Evolutionary conservation across 2,329 filamentous ascomycete species (phyloP).

Genomic region (Neofusicoccum kwambonambiense): DNA sequence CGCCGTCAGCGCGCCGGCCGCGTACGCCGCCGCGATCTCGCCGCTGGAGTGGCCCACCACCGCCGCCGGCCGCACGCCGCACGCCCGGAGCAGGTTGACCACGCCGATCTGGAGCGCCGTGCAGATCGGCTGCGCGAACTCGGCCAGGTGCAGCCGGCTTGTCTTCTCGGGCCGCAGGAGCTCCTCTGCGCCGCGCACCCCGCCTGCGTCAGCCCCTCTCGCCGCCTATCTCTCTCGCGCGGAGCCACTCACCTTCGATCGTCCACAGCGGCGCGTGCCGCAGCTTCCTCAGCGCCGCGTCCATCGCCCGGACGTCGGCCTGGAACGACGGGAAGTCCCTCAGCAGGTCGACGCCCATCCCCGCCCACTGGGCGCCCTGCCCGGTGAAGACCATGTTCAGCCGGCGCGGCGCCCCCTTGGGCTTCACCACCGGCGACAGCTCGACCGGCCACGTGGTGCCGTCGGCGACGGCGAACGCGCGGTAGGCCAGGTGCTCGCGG

Average conservation of each 20-base stretch:
- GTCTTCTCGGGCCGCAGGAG: background rate
- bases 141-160: background rate
- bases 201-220: too few species aligned
- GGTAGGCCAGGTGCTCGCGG: constrained; percentile 20
- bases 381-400: constrained; percentile 20
- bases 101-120: constrained; percentile 18
- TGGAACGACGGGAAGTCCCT: background rate
- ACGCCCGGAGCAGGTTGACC: constrained; percentile 6
- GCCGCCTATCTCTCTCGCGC: too few species aligned
- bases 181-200: background rate
- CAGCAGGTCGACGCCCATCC: constrained; percentile 1
- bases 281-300: background rate
- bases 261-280: background rate
- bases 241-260: background rate
- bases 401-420: background rate
- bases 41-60: constrained; percentile 19
- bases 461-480: constrained; percentile 14
- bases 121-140: constrained; percentile 20
- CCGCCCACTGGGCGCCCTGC: constrained; percentile 9
- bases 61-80: background rate
- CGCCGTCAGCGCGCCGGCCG: background rate
- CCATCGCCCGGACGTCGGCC: background rate
- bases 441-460: background rate
- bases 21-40: constrained; percentile 20
- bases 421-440: background rate